A percentile compares a stretch with the other conserved stretches of the same genome.
Evolutionary conservation across 2,329 filamentous ascomycete species (phyloP).

Genomic region (Epichloe glyceriae): DNA sequence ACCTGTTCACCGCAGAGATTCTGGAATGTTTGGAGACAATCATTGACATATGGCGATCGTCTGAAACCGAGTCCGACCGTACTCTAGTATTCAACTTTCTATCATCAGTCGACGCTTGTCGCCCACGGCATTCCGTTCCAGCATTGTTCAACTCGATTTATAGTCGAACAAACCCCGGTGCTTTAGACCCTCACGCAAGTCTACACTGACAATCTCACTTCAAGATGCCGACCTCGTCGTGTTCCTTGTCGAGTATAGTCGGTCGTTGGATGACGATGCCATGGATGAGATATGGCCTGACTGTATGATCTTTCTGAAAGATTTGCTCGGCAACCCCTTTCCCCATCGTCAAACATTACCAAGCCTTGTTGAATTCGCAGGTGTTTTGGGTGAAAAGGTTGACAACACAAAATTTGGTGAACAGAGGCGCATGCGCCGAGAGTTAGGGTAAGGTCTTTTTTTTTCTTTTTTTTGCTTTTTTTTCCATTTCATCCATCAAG

Average conservation of each 20-base stretch:
- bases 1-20: slow-evolving; percentile 83
- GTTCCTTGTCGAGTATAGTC: slow-evolving; percentile 83
- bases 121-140: slow-evolving; percentile 82
- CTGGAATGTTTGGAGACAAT: slow-evolving; percentile 89
- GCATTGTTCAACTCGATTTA: slow-evolving; percentile 95
- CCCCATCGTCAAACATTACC: slow-evolving; percentile 87
- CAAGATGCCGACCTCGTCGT: slow-evolving; percentile 73
- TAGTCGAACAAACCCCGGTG: slow-evolving; percentile 75
- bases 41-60: slow-evolving; percentile 66
- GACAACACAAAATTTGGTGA: slow-evolving; percentile 97
- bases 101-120: slow-evolving; percentile 79
- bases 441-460: slow-evolving; percentile 54
- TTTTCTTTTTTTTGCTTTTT: too few relatives aligned
- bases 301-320: slow-evolving; percentile 79
- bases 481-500: too few relatives aligned
- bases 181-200: slow-evolving; percentile 68
- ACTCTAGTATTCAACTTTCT: slow-evolving; percentile 70
- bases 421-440: slow-evolving; percentile 79
- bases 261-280: slow-evolving; percentile 85
- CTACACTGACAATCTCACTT: slow-evolving; percentile 75
- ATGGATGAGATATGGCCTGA: slow-evolving; percentile 98
- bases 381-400: slow-evolving; percentile 84
- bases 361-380: slow-evolving; percentile 74
- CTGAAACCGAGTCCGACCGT: slow-evolving; percentile 32
- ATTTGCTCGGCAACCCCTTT: slow-evolving; percentile 85